Conservation (phyloP, 1,139 yeast species). For the Kurtzmaniella quercitrusa region DNA sequence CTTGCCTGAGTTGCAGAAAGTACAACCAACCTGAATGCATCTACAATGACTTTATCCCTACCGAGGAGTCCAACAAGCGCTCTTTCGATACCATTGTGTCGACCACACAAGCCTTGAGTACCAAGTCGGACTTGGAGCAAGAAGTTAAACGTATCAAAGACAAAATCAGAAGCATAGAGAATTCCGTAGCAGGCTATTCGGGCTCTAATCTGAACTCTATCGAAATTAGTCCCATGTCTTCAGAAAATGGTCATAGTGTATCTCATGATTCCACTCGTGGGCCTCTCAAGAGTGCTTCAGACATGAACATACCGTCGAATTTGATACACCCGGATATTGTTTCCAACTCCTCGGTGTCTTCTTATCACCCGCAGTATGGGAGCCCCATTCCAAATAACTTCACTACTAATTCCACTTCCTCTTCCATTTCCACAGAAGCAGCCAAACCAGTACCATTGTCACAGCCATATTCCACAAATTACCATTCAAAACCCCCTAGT, state of each 20-base stretch:
- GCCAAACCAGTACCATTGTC: not conserved
- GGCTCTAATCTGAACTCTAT: constrained; percentile 7
- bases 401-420: not conserved
- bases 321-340: not conserved
- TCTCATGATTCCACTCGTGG: not conserved
- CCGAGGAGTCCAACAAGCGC: not conserved
- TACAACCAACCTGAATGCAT: constrained; percentile 27
- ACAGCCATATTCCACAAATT: too few species aligned
- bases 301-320: not conserved
- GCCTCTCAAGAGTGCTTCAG: not conserved
- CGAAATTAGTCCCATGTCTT: not conserved
- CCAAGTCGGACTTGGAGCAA: constrained; percentile 2
- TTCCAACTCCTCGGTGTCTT: not conserved
- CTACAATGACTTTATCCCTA: constrained; percentile 11
- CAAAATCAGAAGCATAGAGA: constrained; percentile 10
- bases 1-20: constrained; percentile 39
- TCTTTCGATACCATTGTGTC: not conserved
- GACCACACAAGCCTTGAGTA: not conserved
- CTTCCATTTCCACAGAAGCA: not conserved
- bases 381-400: not conserved
- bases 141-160: constrained; percentile 10
- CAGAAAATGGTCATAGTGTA: not conserved
- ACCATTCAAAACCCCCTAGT: not conserved
- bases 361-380: not conserved
- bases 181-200: constrained; percentile 6